These are phyloP conservation scores for Paspalum vaginatum DNA, from an alignment of 176 grass and related monocot species.

Conservation along the genomic window DNA sequence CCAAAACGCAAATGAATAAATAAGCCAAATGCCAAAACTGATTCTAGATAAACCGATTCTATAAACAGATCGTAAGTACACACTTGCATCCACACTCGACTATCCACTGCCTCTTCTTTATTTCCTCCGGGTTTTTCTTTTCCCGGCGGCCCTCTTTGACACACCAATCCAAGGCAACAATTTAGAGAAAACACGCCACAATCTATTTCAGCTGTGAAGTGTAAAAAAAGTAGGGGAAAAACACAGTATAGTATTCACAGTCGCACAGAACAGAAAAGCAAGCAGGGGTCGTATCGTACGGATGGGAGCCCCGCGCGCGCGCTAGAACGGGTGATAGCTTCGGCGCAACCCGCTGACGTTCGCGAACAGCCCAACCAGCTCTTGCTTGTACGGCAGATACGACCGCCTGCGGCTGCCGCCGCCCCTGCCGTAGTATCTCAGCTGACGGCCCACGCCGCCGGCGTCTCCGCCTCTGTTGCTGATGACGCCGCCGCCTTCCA, in stretches of 20 bases:
- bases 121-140: not conserved
- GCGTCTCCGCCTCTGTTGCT: slow-evolving; percentile 11
- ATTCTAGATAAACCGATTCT: not conserved
- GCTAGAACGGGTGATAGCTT: slow-evolving; percentile 64
- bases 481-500: not conserved
- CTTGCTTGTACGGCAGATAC: slow-evolving; percentile 86
- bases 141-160: not conserved
- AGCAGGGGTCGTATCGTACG: not conserved
- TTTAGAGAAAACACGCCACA: not conserved
- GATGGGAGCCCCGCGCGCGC: not conserved
- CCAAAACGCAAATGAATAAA: not conserved
- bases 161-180: not conserved
- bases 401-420: slow-evolving; percentile 47
- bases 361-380: slow-evolving; percentile 77
- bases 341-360: slow-evolving; percentile 75
- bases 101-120: not conserved
- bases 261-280: no score
- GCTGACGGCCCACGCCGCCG: not conserved
- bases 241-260: slow-evolving; percentile 35
- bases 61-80: not conserved
- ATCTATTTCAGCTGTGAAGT: not conserved
- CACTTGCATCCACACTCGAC: not conserved
- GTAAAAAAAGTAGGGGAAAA: not conserved
- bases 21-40: not conserved
- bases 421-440: slow-evolving; percentile 58